Evolutionary conservation across 768 basidiomycete species (phyloP).

Genomic region (Suillus variegatus): DNA sequence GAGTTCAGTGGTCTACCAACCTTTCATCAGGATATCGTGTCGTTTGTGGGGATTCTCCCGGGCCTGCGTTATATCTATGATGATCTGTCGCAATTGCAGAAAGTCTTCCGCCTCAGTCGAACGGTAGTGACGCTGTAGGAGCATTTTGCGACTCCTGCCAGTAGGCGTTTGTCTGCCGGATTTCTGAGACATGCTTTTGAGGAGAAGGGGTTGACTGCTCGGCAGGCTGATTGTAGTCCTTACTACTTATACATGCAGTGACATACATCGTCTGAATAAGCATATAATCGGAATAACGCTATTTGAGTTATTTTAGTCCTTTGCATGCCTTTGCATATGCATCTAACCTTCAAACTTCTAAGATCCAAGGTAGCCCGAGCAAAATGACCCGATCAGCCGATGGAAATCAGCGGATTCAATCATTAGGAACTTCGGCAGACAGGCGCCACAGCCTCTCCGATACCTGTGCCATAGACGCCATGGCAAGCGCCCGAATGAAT

Average conservation of each 20-base stretch:
- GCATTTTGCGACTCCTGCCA: not conserved
- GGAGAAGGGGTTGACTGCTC: not conserved
- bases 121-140: not conserved
- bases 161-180: no score
- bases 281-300: not conserved
- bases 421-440: not conserved
- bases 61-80: not conserved
- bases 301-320: not conserved
- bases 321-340: not conserved
- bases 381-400: not conserved
- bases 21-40: not conserved
- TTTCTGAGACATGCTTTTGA: not conserved
- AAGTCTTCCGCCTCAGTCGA: constrained; percentile 1
- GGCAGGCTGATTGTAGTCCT: not conserved
- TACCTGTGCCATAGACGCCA: not conserved
- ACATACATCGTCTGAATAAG: no score
- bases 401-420: no score
- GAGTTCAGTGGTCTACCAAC: not conserved
- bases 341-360: not conserved
- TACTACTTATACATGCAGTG: not conserved
- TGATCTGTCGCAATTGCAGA: not conserved
- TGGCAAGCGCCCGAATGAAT: not conserved
- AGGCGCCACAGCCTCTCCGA: not conserved
- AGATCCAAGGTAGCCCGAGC: not conserved
- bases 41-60: not conserved